Base-by-base conservation (phyloP, 208 protist species). In the Acanthamoeba divionensis region DNA sequence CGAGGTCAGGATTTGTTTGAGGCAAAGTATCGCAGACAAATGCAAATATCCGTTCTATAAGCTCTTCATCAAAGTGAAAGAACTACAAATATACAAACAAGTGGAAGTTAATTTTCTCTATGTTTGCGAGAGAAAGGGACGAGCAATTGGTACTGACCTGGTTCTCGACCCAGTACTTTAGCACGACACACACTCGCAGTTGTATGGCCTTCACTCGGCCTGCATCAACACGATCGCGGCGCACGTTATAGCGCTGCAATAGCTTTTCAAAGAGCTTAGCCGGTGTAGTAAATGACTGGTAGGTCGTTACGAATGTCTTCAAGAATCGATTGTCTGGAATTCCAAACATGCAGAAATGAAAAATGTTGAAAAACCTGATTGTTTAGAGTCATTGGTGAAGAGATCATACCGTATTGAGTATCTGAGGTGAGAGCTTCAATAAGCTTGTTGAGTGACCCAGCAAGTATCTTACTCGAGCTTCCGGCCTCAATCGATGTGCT, bases 111-210 rank as follows among this genome's bases (percentile, higher is more conserved):
- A n/a, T n/a, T n/a, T n/a, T n/a, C n/a, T n/a, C n/a, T n/a, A n/a
- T n/a, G n/a, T n/a, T n/a, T n/a, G n/a, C n/a, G n/a, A n/a, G n/a
- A n/a, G n/a, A n/a, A n/a, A n/a, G n/a, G n/a, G n/a, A n/a, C n/a
- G n/a, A n/a, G n/a, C n/a, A n/a, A n/a, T n/a, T n/a, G n/a, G n/a
- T n/a, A n/a, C n/a, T n/a, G n/a, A n/a, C n/a, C 18, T 86, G 77
- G 52, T 66, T 63, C 82, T 91, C 63, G 33, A 88, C 50, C 67
- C 66, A 85, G 36, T 91, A 71, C 89, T 82, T 77, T 26, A 89
- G 60, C 82, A 89, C 82, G 6, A 73, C 38, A 47, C 82, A 89
- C 55, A 90, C 88, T 67, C 36, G 91, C 48, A 89, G 71, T 31
- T 90, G 77, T 24, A 63, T 80, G 63, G 55, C 38, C 36, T 65